A percentile compares a stretch with the other conserved stretches of the same genome.
phyloP scores from a whole-genome alignment of 129 eudicot genomes.

The Flaveria brownii region DNA sequence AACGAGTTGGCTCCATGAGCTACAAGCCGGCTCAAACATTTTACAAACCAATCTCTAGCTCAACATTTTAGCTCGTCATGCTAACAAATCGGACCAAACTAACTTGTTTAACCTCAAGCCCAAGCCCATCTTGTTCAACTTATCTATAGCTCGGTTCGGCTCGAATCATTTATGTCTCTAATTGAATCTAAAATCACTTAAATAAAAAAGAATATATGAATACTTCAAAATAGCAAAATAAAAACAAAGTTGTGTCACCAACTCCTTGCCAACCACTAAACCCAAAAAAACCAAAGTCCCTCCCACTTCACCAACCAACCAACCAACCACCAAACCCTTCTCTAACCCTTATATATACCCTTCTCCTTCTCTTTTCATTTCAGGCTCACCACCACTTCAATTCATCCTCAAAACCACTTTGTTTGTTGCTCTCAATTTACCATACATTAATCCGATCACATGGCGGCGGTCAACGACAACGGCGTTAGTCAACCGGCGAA shows the following conservation, averaged over 20 bases:
- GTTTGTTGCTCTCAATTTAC: background rate
- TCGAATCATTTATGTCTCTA: too few relatives aligned
- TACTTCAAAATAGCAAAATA: conserved; percentile 15
- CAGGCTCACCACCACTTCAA: conserved; percentile 26
- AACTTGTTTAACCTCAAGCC: too few relatives aligned
- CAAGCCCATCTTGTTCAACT: too few relatives aligned
- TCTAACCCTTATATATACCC: conserved; percentile 35
- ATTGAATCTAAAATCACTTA: background rate
- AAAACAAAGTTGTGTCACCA: conserved; percentile 25
- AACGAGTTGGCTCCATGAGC: too few relatives aligned
- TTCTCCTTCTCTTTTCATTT: background rate
- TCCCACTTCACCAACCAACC: conserved; percentile 43
- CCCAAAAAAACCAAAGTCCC: conserved; percentile 34
- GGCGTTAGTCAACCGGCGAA: conserved; percentile 39
- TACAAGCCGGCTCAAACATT: too few relatives aligned
- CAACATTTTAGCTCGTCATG: too few relatives aligned
- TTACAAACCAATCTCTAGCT: too few relatives aligned
- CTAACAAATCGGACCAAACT: too few relatives aligned
- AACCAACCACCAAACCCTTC: conserved; percentile 26
- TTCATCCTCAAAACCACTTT: background rate
- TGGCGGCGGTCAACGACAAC: conserved; percentile 37
- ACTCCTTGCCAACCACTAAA: conserved; percentile 35
- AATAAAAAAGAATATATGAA: conserved; percentile 3
- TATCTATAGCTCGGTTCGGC: accelerated
- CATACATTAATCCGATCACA: conserved; percentile 22